A percentile compares a stretch with the other conserved stretches of the same genome.
phyloP scores from a whole-genome alignment of 345 rosid species.

The Gossypium bickii region DNA sequence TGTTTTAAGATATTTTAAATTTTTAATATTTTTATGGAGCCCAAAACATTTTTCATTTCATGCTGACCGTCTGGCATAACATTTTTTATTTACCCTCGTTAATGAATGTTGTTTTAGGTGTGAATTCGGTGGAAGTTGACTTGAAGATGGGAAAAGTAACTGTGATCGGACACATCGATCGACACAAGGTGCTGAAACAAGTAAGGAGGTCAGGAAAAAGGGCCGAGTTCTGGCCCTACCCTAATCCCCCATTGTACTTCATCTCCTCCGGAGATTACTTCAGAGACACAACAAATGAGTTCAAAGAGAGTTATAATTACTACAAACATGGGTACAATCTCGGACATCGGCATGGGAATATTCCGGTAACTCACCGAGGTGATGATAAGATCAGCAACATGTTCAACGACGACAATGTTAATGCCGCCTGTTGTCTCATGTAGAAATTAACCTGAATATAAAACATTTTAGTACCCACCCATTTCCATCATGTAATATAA shows the following conservation, averaged over 20 bases:
- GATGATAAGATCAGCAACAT: conserved; percentile 61
- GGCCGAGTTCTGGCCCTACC: conserved; percentile 93
- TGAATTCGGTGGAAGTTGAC: conserved; percentile 79
- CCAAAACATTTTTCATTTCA: no score
- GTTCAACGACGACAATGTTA: background rate
- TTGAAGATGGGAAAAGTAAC: conserved; percentile 64
- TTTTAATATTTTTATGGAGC: no score
- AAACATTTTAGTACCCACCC: background rate
- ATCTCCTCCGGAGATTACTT: conserved; percentile 60
- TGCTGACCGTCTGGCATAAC: background rate
- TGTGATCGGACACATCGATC: conserved; percentile 75
- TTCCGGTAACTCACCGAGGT: conserved; percentile 66
- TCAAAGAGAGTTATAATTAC: conserved; percentile 82
- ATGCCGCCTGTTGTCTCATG: background rate
- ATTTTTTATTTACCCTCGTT: background rate
- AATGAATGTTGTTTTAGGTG: conserved; percentile 24
- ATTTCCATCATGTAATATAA: background rate
- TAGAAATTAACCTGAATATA: background rate
- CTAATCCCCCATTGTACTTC: conserved; percentile 74
- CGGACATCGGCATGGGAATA: conserved; percentile 61
- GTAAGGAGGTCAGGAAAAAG: conserved; percentile 83
- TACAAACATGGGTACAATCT: conserved; percentile 76
- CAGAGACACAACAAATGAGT: conserved; percentile 74
- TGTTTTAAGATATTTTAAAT: no score
- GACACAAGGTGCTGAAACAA: conserved; percentile 72